These are phyloP conservation scores for Salix udensis DNA, from an alignment of 345 rosid genomes.

Conservation along the genomic window DNA sequence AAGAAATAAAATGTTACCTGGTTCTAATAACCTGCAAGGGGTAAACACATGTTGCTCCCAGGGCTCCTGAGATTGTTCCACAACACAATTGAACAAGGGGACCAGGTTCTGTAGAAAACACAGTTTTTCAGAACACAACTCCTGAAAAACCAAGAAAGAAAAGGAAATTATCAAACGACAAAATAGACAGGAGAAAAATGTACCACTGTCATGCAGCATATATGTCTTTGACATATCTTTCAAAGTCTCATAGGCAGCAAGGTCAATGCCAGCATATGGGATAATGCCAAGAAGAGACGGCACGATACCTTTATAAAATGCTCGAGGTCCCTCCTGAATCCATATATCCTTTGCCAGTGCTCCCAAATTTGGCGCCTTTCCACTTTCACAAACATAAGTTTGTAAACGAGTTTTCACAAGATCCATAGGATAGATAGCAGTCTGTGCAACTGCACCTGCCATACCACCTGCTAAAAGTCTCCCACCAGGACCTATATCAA, in stretches of 20 bases:
- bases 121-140: neutral
- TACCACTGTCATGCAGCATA: constrained; percentile 66
- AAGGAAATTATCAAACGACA: constrained; percentile 1
- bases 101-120: constrained; percentile 57
- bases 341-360: constrained; percentile 60
- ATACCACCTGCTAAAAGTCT: constrained; percentile 77
- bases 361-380: constrained; percentile 57
- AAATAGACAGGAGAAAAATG: constrained; percentile 4
- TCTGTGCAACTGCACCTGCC: constrained; percentile 94
- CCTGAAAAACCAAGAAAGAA: neutral
- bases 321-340: constrained; percentile 82
- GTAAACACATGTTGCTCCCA: constrained; percentile 92
- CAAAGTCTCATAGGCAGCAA: constrained; percentile 81
- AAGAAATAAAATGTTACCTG: constrained; percentile 38
- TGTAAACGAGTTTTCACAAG: constrained; percentile 93
- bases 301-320: constrained; percentile 79
- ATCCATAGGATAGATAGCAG: constrained; percentile 81
- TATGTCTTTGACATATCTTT: constrained; percentile 78
- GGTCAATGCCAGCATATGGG: constrained; percentile 95
- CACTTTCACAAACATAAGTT: constrained; percentile 57
- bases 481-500: constrained; percentile 54
- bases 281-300: constrained; percentile 87
- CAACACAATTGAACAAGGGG: constrained; percentile 85
- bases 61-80: constrained; percentile 80
- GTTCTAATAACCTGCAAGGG: constrained; percentile 94